Evolutionary conservation across 352 stramenopile species (phyloP), one percentile per base, ranked within the genome.

Genomic region (Globisporangium camurandrum): DNA sequence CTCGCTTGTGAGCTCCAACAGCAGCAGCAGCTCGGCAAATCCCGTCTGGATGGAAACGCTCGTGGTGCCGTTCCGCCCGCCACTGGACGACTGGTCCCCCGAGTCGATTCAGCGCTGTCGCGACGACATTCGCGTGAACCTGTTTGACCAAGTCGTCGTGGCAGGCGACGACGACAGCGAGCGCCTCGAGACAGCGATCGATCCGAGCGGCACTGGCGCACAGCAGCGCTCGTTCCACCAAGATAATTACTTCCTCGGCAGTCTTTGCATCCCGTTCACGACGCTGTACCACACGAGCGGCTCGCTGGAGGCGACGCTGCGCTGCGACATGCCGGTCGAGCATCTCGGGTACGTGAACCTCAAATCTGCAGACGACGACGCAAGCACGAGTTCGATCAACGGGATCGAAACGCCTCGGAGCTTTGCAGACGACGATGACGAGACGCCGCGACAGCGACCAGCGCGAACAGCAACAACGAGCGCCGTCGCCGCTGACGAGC

Each of bases 11-110:
- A 59, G 46, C 17, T 49, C 39, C 41, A 63, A 20, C 46, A 51
- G 41, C 41, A 63, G 20, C 46, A 63, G 20, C 46, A 56, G 43
- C 41, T 57, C 54, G 14, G 62, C 64, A 0, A 67, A 79, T 14
- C 84, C 90, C 2, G 69, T 86, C 56, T 98, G 92, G 92, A 97
- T 97, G 67, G 81, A 98, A 61, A 96, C 89, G 7, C 33, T 97
- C 9, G 62, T 73, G 12, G 41, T 98, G 33, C 84, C 93, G 16
- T 96, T 98, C 57, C 69, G 69, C 28, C 71, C 87, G 9, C 82
- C 81, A 12, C 66, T 80, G 31, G 71, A 88, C 50, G 86, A 96
- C 57, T 95, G 78, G 70, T 93, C 69, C 8, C 74, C 85, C 2
- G 68, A 71, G 16, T 71, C 69, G 11, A 74, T 97, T 17, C 59